Evolutionary conservation across 2,329 filamentous ascomycete genomes (phyloP), one percentile per base, ranked within the genome.

Genomic region (Escovopsis sp.): DNA sequence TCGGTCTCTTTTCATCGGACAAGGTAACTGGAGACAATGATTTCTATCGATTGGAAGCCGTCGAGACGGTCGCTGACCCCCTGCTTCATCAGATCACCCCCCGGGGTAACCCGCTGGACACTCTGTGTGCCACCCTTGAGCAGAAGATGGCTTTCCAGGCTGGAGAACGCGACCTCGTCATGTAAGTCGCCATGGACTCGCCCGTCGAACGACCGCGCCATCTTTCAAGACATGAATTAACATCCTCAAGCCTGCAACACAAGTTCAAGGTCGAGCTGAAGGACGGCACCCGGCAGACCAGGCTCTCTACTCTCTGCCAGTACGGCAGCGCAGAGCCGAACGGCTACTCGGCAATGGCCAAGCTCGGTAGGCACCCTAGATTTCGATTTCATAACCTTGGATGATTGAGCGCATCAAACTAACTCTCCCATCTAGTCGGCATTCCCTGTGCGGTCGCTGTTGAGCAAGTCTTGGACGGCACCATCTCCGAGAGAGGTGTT

Each of bases 141-240:
- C 63, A 82, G 67, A 92, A 92, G 75, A 90, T 92, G 83, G 72
- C 82, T 60, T 94, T 79, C 58, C 79, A 72, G 52, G 66, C 79
- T 48, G 79, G 71, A 42, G 85, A 94, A 72, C 77, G 81, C 90
- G 43, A 73, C 81, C 31, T 90, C 76, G 81, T 90, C 44, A 73
- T 81, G 33, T 25, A 11, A 25, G 21, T 25, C 21, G 7, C 21
- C 4, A 8, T 25, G 21, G 9, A 25, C 21, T 9, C 21, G 11
- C 8, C 21, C 9, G 11, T 25, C 4, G 21, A 25, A 9, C 9
- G 7, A 25, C 11, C 21, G n/a, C n/a, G n/a, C n/a, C n/a, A n/a
- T n/a, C n/a, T n/a, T n/a, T n/a, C n/a, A n/a, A 25, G 11, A 5
- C 8, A 8, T 11, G 21, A 25, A 11, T 11, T 25, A 8, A 25